These are phyloP conservation scores for Penicillium ucsense DNA, from an alignment of 495 filamentous ascomycete genomes.

Conservation along the genomic window DNA sequence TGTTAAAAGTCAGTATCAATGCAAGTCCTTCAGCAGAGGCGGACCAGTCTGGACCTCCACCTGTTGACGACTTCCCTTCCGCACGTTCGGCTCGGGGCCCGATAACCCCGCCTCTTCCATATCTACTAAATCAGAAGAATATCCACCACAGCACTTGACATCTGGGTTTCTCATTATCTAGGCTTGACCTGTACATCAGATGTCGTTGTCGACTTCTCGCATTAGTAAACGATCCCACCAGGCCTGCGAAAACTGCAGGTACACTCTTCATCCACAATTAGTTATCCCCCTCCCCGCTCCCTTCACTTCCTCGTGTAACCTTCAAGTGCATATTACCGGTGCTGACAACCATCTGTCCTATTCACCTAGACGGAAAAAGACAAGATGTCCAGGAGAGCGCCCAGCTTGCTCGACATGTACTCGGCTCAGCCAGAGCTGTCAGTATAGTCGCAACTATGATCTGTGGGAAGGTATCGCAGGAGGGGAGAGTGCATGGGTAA, in stretches of 20 bases:
- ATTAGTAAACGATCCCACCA: conserved; percentile 19
- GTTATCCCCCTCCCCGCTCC: too few relatives aligned
- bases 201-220: conserved; percentile 7
- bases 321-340: too few relatives aligned
- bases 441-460: conserved; percentile 20
- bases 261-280: neutral
- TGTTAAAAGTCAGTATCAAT: too few relatives aligned
- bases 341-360: neutral
- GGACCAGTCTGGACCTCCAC: neutral
- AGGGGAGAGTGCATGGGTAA: conserved; percentile 12
- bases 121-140: neutral
- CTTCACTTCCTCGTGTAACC: too few relatives aligned
- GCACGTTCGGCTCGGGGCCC: conserved; percentile 6
- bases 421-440: conserved; percentile 30
- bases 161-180: neutral
- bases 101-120: conserved; percentile 11
- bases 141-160: too few relatives aligned
- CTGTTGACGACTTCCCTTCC: neutral
- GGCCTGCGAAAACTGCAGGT: conserved; percentile 36
- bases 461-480: conserved; percentile 2
- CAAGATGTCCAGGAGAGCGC: conserved; percentile 35
- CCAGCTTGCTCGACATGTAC: conserved; percentile 34
- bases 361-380: conserved; percentile 29
- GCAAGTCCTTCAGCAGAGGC: too few relatives aligned
- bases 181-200: neutral